A percentile compares a stretch with the other conserved stretches of the same genome.
Conservation (phyloP, 2,329 filamentous ascomycete species). For the Coccinonectria pachysandricola region DNA sequence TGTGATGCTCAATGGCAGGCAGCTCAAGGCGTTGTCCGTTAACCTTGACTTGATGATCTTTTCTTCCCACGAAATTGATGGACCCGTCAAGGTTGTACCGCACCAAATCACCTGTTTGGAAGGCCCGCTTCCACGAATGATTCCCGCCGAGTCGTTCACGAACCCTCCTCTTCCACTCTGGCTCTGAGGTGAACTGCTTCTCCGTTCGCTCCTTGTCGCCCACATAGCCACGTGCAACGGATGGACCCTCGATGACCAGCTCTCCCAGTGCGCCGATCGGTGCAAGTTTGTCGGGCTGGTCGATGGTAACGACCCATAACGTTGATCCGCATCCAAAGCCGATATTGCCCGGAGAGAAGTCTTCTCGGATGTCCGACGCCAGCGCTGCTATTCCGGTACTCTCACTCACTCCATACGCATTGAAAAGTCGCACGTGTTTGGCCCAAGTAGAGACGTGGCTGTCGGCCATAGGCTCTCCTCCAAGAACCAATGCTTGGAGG, state of each 20-base stretch:
- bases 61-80: constrained; percentile 1
- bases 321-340: constrained; percentile 1
- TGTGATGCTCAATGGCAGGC: constrained; percentile 1
- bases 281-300: not conserved
- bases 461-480: not conserved
- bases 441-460: not conserved
- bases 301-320: constrained; percentile 1
- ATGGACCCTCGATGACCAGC: not conserved
- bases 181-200: not conserved
- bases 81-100: constrained; percentile 1
- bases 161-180: not conserved
- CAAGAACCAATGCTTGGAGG: constrained; percentile 1
- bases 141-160: not conserved
- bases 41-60: constrained; percentile 3
- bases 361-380: not conserved
- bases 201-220: not conserved
- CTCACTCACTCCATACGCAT: not conserved
- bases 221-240: not conserved
- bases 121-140: constrained; percentile 1
- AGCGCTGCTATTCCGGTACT: not conserved
- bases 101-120: constrained; percentile 2
- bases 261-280: constrained; percentile 1
- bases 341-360: not conserved
- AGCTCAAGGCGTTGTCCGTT: constrained; percentile 4
- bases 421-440: not conserved